Conservation (phyloP, 176 grass and related monocot species). For the Cenchrus fungigraminus region DNA sequence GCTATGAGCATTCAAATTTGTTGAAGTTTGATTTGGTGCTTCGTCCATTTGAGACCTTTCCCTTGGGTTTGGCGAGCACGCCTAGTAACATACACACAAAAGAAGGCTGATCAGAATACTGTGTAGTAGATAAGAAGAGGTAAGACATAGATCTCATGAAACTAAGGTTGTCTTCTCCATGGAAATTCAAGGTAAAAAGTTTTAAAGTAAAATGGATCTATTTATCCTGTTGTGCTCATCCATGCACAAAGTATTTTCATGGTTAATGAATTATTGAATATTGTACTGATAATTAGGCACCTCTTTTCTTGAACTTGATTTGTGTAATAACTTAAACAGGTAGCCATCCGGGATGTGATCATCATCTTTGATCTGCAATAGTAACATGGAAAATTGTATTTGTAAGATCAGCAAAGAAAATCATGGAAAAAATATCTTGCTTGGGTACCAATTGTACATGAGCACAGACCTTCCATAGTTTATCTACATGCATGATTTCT, state of each 20-base stretch:
- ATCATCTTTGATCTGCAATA: constrained; percentile 36
- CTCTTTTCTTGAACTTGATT: constrained; percentile 40
- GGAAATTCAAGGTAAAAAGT: neutral
- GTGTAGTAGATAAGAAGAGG: neutral
- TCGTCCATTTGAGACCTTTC: constrained; percentile 46
- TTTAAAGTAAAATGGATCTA: neutral
- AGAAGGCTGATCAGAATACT: constrained; percentile 10
- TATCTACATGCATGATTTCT: constrained; percentile 5
- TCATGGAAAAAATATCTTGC: neutral
- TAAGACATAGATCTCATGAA: constrained; percentile 21
- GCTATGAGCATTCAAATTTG: constrained; percentile 34
- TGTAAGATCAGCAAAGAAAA: constrained; percentile 20
- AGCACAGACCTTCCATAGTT: neutral
- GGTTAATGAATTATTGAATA: neutral
- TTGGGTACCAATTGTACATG: neutral
- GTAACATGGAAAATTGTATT: neutral
- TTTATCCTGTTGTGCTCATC: neutral
- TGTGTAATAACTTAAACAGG: constrained; percentile 38
- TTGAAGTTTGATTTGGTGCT: constrained; percentile 37
- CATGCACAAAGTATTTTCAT: neutral
- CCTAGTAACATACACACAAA: constrained; percentile 37
- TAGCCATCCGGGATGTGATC: neutral
- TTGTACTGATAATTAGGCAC: constrained; percentile 18
- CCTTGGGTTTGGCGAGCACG: constrained; percentile 22
- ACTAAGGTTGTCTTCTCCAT: neutral